Percentiles rank a stretch among this genome's conserved stretches.
These are phyloP conservation scores for Suillus subalutaceus DNA, from an alignment of 768 basidiomycete species.

Conservation along the genomic window DNA sequence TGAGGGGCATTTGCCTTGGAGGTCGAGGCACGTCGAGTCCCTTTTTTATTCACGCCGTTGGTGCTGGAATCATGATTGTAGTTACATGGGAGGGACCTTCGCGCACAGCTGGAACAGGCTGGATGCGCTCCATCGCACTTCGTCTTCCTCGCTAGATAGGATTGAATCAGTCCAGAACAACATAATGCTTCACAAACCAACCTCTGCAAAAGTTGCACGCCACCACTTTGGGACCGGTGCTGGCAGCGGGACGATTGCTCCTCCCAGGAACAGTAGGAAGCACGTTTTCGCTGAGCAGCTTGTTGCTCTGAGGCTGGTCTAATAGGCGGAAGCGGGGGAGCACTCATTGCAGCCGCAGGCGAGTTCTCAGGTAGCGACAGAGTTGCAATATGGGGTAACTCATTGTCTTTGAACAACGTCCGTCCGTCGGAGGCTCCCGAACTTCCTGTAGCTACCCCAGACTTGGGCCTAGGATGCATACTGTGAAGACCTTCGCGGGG, in stretches of 20 bases:
- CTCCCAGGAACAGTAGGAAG: slow-evolving; percentile 70
- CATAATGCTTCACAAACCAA: slow-evolving; percentile 37
- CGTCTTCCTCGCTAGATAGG: slow-evolving; percentile 74
- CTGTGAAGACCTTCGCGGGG: slow-evolving; percentile 46
- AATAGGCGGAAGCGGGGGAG: slow-evolving; percentile 63
- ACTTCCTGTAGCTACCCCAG: slow-evolving; percentile 21
- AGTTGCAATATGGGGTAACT: slow-evolving; percentile 73
- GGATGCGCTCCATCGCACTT: slow-evolving; percentile 89
- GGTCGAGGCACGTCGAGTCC: slow-evolving; percentile 53
- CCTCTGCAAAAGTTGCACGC: slow-evolving; percentile 91
- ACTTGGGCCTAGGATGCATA: slow-evolving; percentile 40
- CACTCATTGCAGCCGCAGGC: slow-evolving; percentile 60
- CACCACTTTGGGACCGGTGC: slow-evolving; percentile 82
- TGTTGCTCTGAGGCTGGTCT: slow-evolving; percentile 69
- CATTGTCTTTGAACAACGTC: slow-evolving; percentile 58
- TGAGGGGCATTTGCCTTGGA: slow-evolving; percentile 43
- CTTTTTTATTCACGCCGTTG: slow-evolving; percentile 39
- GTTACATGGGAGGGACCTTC: slow-evolving; percentile 74
- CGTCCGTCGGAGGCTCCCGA: slow-evolving; percentile 37
- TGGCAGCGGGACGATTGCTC: slow-evolving; percentile 57
- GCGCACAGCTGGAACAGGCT: slow-evolving; percentile 80
- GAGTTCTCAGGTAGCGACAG: slow-evolving; percentile 61
- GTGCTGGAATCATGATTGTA: slow-evolving; percentile 68
- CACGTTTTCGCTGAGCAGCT: slow-evolving; percentile 68
- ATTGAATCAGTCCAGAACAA: slow-evolving; percentile 7